phyloP scores from a whole-genome alignment of 306 rosid species.

The Alnus rubra region DNA sequence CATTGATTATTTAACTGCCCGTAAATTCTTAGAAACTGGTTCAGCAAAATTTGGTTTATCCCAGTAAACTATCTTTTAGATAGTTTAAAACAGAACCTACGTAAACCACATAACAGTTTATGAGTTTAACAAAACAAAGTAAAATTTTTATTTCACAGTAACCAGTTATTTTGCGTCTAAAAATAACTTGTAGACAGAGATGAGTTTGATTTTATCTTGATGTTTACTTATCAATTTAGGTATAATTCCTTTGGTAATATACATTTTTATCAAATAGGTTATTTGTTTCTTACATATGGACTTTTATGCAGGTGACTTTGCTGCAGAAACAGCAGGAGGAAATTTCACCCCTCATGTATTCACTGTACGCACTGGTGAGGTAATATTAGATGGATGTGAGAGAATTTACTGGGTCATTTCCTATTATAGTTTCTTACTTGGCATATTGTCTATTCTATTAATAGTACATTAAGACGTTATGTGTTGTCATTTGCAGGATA shows the following conservation, averaged over 20 bases:
- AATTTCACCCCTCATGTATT: constrained; percentile 44
- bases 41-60: not conserved
- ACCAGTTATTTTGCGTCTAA: too few species aligned
- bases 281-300: constrained; percentile 15
- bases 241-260: too few species aligned
- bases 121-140: too few species aligned
- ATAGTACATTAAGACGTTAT: not conserved
- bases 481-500: constrained; percentile 41
- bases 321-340: constrained; percentile 51
- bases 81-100: too few species aligned
- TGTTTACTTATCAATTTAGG: too few species aligned
- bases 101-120: too few species aligned
- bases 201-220: too few species aligned
- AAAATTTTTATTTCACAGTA: too few species aligned
- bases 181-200: too few species aligned
- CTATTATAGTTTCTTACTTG: not conserved
- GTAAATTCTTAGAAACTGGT: too few species aligned
- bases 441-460: not conserved
- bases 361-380: constrained; percentile 48
- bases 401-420: not conserved
- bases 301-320: constrained; percentile 38
- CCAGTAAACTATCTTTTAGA: not conserved
- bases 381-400: constrained; percentile 9
- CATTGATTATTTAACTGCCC: too few species aligned
- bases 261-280: not conserved